Evolutionary conservation across 2,329 filamentous ascomycete species (phyloP), one percentile per base, ranked within the genome.

Genomic region (Epichloe gansuensis): DNA sequence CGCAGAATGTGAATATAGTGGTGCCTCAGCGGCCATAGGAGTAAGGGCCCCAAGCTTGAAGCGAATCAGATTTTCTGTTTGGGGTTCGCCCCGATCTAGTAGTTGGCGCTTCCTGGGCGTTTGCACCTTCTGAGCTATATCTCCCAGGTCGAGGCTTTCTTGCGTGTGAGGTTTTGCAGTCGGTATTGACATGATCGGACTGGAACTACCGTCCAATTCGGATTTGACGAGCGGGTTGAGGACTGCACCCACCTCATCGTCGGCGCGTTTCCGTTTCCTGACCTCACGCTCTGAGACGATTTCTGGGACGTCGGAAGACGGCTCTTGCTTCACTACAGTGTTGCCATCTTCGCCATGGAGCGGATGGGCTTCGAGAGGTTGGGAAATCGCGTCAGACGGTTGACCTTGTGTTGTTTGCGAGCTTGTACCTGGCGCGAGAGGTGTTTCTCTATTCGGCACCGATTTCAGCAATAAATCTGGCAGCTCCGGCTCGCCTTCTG

Each of bases 121-220:
- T 25, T 59, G 56, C n/a, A 69, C 58, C 40, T 51, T 60, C 35
- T 64, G 62, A 8, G 55, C 61, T 40, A 65, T 63, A 15, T 67
- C 63, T 13, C 64, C 68, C 1, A 85, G 68, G 59, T 85, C 81
- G 49, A 84, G 71, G 51, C 79, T 84, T 49, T 81, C 80, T 41
- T 76, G 69, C 0, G 72, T 68, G 21, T 66, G 58, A 53, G 72
- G 54, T 7, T 55, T 54, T 44, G 52, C 54, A 7, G 59, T 55
- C 2, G 57, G 56, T 3, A 54, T 46, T 2, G 59, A 51, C 15
- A 59, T 23, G 21, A 62, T 49, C n/a, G 64, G 66, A 43, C 65
- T 68, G 4, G 63, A 65, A 31, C 56, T 53, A n/a, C 57, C 58
- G 3, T 41, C 35, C 7, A 51, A 36, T 45, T 79, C 75, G 5